Base-by-base conservation (phyloP, 2,329 filamentous ascomycete genomes). In the Aspergillus pseudotamarii region DNA sequence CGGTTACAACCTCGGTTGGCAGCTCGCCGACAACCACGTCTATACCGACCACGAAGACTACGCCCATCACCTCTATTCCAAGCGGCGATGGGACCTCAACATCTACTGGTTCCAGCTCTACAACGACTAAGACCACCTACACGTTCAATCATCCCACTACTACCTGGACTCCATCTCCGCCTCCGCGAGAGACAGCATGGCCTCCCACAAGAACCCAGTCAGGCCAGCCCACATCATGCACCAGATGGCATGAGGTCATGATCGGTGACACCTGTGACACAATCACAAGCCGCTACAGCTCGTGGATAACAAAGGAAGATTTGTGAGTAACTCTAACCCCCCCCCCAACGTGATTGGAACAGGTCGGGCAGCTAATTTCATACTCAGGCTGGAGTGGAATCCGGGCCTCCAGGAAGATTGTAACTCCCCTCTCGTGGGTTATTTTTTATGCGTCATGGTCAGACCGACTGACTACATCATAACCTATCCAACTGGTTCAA, bases 371-470 rank as follows among this genome's bases (percentile, higher is more conserved):
- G 23, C 51, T 55, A n/a, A 55, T 19, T 12, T 28, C 6, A 14
- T n/a, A 26, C 30, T 9, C 36, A 67, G 65, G 6, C n/a, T 67
- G 41, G 45, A 61, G n/a, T 67, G 65, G 64, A 67, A 66, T 43
- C 61, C 65, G 3, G 34, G 28, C 2, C 61, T 66, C 4, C 59
- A 45, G 12, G 58, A 54, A 2, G 56, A 66, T 12, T 67, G 65
- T 32, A 19, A 60, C 10, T 46, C 36, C n/a, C 59, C 61, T 4
- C 57, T 64, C 10, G 32, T 61, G 5, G 64, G 59, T 30, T 66
- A 58, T 54, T 66, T 55, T 54, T 32, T 66, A n/a, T 67, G 65
- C 21, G 58, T 64, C 32, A 55, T 55, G 32, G 6, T 38, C 8
- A 23, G 16, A n/a, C 32, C 32, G n/a, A 3, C 32, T 8, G 36